Evolutionary conservation across 805 yeast species (phyloP), one percentile per base, ranked within the genome.

Genomic region (Isabelozyma rhagii): DNA sequence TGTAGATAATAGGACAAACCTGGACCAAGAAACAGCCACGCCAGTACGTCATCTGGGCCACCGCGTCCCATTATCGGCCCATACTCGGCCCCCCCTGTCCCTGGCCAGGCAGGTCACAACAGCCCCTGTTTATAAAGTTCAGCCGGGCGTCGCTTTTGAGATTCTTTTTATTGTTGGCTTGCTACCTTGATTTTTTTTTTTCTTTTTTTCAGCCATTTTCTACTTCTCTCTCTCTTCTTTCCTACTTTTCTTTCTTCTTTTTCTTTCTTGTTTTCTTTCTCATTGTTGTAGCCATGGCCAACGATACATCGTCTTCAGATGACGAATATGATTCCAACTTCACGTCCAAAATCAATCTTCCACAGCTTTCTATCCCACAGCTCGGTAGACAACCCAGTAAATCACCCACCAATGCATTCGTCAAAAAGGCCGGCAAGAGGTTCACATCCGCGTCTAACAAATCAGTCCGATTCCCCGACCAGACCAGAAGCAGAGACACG

Each of bases 401-500:
- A 29, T 40, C 47, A 34, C 46, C 55, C 18, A 48, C 63, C 13
- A 52, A 53, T 8, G 45, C 57, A 18, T 53, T 68, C 34, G 71
- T 67, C 40, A 57, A 62, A 44, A 31, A 31, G n/a, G 66, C 67
- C 5, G 63, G 64, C 8, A 61, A 55, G 47, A 60, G 52, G 46
- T 51, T 59, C 39, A 55, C 53, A 13, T 36, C 49, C 15, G 10
- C 36, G n/a, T 49, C 44, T 14, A 62, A 63, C 48, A 63, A 62
- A 45, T 51, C 61, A 13, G 70, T 63, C 9, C 57, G 71, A 18
- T 66, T 65, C 44, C 73, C 72, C 2, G 69, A 66, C 43, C 54
- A 51, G 47, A 53, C 55, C 34, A 44, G 56, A 9, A 61, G 62
- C 7, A 53, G 68, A 8, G 64, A 67, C 44, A 55, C 71, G 14